Base-by-base conservation (phyloP, 192 early-diverging fungal species). In the Coemansia asiatica region DNA sequence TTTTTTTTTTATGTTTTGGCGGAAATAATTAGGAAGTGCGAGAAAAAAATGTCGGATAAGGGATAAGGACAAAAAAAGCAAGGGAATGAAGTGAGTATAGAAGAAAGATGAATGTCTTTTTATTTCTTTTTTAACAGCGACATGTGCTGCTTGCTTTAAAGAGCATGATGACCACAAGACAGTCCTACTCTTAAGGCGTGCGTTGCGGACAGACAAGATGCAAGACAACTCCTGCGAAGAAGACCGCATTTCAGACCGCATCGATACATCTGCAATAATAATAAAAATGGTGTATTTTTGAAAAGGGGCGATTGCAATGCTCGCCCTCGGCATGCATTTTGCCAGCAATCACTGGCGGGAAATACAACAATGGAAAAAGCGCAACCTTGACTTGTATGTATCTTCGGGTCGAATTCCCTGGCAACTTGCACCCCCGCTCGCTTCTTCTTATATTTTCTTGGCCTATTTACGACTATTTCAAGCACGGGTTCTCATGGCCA, bases 161-260 rank as follows among this genome's bases (percentile, higher is more conserved):
- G 13, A 44, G 40, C 12, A 44, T 44, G 40, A 44, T 44, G 40
- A 44, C 40, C 40, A 44, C 40, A 44, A 44, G 40, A 44, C 40
- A 44, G 16, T 15, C n/a, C n/a, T n/a, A 15, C 40, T 15, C 16
- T 3, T 3, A 16, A 44, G 40, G 31, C 31, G 31, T 33, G 31
- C 8, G 31, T 33, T 33, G n/a, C n/a, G n/a, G 31, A 33, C 40
- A 18, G 40, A 44, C 40, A 13, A 15, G 8, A 44, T 15, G 5
- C 40, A 44, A n/a, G 40, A 44, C 40, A 44, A 44, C 40, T 44
- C 40, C 40, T 44, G 16, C 40, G 40, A 44, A n/a, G 40, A 44
- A 44, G 40, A 44, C 40, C 40, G 40, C 40, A 4, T 44, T 44
- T 44, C 40, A 44, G 40, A 44, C 40, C 40, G 40, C 40, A 44